Evolutionary conservation across 2,329 filamentous ascomycete species (phyloP), one percentile per base, ranked within the genome.

Genomic region (Pseudogymnoascus sp.): DNA sequence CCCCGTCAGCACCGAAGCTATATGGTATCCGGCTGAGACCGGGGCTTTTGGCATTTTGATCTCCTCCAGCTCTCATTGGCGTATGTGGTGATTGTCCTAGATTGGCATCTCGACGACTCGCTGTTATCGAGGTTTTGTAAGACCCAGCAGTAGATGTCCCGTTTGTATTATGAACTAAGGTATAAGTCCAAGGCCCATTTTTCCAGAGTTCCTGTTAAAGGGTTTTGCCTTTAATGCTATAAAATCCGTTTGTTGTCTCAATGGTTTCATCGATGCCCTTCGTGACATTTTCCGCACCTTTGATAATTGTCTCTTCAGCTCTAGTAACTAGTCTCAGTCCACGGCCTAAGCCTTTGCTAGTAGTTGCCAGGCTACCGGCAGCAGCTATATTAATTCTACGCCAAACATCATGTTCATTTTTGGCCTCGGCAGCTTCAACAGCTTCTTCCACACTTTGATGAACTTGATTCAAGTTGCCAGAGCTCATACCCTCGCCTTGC

Each of bases 231-330:
- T 72, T 67, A 38, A 72, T 64, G 60, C 65, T 68, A 16, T 68
- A 63, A 49, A 74, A 74, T 2, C 71, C 72, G 63, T 85, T 83
- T 0, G 80, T 84, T 3, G 79, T 80, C 62, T 82, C 82, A 18
- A 87, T 69, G 11, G 80, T 79, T 23, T 74, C 75, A 36, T 84
- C 82, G 3, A 87, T 73, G 3, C 79, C 82, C 9, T 79, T 77
- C 1, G 78, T 78, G 3, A 81, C 68, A n/a, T 79, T 77, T 61
- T 78, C 82, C 37, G 76, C 76, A 9, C 77, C 78, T 23, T 76
- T 78, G 12, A 77, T 63, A 25, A 83, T 72, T 3, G 77, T 80
- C 9, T 76, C 74, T 18, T 79, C 77, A 8, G 77, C 78, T 59
- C 75, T 76, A 21, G 16, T 43, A 43, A 43, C 73, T 40, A 77